These are phyloP conservation scores for Hypseocharis bilobata DNA, from an alignment of 441 rosid genomes.

Conservation along the genomic window DNA sequence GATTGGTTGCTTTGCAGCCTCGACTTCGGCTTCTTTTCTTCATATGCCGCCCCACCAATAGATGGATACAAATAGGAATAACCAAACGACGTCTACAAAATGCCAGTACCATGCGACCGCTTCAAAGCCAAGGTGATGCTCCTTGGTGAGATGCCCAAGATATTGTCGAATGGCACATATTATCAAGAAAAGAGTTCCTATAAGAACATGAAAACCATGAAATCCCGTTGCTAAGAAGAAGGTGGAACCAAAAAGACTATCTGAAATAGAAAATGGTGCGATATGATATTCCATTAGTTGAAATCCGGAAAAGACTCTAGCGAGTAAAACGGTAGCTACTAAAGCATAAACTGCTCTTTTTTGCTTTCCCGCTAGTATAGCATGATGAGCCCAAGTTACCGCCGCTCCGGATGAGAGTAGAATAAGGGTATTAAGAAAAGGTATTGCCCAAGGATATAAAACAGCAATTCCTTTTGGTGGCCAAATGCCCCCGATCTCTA, in stretches of 20 bases:
- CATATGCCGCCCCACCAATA: background rate
- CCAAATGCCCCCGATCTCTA: background rate
- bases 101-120: conserved; percentile 9
- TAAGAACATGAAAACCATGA: conserved; percentile 16
- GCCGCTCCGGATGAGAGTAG: background rate
- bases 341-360: background rate
- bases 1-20: too few species aligned
- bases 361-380: background rate
- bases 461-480: background rate
- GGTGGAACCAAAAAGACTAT: conserved; percentile 8
- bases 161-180: conserved; percentile 9
- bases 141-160: conserved; percentile 5
- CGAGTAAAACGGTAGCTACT: background rate
- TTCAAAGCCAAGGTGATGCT: conserved; percentile 10
- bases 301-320: background rate
- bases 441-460: background rate
- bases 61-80: conserved; percentile 5
- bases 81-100: conserved; percentile 9
- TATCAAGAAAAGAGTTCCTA: conserved; percentile 11
- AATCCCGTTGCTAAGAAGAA: conserved; percentile 11
- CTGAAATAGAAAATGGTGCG: background rate
- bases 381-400: background rate
- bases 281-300: background rate
- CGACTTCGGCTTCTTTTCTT: too few species aligned
- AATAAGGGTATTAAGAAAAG: background rate